Conservation (phyloP, 108 stramenopile species). For the Cylindrotheca fusiformis region DNA sequence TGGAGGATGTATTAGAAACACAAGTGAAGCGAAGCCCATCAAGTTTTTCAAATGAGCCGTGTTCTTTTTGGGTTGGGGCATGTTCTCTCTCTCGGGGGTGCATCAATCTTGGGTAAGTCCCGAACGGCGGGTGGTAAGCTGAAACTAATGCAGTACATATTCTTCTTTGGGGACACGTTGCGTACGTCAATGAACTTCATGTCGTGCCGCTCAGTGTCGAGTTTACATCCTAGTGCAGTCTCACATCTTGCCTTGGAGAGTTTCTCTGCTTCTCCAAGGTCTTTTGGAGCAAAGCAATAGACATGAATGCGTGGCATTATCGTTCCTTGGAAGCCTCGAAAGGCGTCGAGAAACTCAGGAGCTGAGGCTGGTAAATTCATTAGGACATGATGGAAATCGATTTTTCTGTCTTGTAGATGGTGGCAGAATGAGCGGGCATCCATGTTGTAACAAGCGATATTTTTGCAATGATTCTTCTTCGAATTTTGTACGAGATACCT, state of each 20-base stretch:
- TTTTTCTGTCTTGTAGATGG: conserved; percentile 49
- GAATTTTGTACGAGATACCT: conserved; percentile 78
- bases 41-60: no score
- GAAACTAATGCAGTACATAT: conserved; percentile 86
- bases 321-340: conserved; percentile 64
- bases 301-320: conserved; percentile 67
- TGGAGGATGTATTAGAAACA: no score
- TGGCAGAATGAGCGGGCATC: conserved; percentile 89
- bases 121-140: conserved; percentile 52
- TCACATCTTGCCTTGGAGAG: conserved; percentile 54
- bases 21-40: no score
- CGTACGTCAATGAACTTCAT: conserved; percentile 56
- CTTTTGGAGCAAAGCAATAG: conserved; percentile 81
- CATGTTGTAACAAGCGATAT: conserved; percentile 72
- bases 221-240: conserved; percentile 63
- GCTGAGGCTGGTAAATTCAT: conserved; percentile 96
- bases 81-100: no score
- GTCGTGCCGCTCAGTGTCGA: conserved; percentile 31
- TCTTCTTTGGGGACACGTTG: conserved; percentile 82
- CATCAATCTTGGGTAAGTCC: conserved; percentile 20
- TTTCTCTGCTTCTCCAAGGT: conserved; percentile 30
- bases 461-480: conserved; percentile 73
- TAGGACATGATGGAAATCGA: conserved; percentile 79
- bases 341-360: conserved; percentile 93
- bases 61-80: no score